phyloP scores from a whole-genome alignment of 1,284 basidiomycete species.

The Moesziomyces globuligerus region DNA sequence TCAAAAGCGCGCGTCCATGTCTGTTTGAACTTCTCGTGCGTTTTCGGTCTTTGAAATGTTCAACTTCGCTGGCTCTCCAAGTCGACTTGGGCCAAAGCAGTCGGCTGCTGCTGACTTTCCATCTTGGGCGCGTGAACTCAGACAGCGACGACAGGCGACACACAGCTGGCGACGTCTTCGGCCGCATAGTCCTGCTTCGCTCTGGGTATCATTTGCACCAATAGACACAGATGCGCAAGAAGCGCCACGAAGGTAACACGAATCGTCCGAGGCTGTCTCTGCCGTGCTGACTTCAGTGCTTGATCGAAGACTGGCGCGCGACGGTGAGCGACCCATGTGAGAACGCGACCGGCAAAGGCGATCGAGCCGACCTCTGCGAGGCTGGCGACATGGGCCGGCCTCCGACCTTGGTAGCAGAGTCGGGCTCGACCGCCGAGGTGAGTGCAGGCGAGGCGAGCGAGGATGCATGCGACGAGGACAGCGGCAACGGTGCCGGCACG shows the following conservation, averaged over 20 bases:
- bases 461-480: conserved; percentile 11
- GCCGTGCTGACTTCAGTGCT: conserved; percentile 3
- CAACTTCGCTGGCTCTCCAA: conserved; percentile 7
- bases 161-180: no score
- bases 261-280: no score
- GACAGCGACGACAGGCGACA: no score
- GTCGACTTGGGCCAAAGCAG: no score
- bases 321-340: conserved; percentile 25
- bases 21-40: conserved; percentile 22
- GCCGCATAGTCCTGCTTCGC: no score
- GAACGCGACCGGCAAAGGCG: conserved; percentile 14
- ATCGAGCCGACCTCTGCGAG: conserved; percentile 8
- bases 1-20: background rate
- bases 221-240: no score
- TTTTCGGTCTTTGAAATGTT: conserved; percentile 24
- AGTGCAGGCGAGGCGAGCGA: conserved; percentile 23
- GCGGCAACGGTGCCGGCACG: conserved; percentile 29
- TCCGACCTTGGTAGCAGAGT: conserved; percentile 13
- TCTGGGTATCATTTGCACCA: no score
- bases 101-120: no score
- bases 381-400: conserved; percentile 6
- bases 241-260: no score
- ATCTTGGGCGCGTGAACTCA: no score
- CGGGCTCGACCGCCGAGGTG: conserved; percentile 9
- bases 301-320: conserved; percentile 14